Conservation (phyloP, 805 yeast genomes). For the Candida tammaniensis region DNA sequence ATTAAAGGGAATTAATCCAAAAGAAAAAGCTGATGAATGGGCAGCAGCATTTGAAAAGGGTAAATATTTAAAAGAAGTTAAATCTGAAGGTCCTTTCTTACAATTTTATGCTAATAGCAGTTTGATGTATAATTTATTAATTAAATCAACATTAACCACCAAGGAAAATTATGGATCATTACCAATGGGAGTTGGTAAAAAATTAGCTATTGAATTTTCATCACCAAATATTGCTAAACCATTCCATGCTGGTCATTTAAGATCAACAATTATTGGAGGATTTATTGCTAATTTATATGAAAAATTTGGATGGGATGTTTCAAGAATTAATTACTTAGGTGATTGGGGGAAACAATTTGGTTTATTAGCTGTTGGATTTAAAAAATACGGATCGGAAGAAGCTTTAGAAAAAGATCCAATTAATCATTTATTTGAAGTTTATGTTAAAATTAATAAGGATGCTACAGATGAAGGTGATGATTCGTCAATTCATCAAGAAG, state of each 20-base stretch:
- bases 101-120: conserved; percentile 80
- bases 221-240: conserved; percentile 99
- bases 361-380: conserved; percentile 87
- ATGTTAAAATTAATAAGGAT: conserved; percentile 82
- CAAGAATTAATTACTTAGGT: conserved; percentile 91
- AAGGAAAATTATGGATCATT: conserved; percentile 66
- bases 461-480: conserved; percentile 62
- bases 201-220: conserved; percentile 80
- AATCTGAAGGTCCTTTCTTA: conserved; percentile 84
- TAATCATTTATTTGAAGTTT: conserved; percentile 90
- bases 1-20: conserved; percentile 76
- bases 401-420: conserved; percentile 75
- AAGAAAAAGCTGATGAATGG: conserved; percentile 74
- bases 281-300: conserved; percentile 88
- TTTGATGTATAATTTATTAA: conserved; percentile 63
- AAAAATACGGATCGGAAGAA: conserved; percentile 79
- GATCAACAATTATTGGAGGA: conserved; percentile 98
- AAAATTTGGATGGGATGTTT: conserved; percentile 88
- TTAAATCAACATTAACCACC: conserved; percentile 65
- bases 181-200: conserved; percentile 75
- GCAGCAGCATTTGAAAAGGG: conserved; percentile 74
- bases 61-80: conserved; percentile 64
- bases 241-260: conserved; percentile 98
- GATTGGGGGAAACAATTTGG: conserved; percentile 99
- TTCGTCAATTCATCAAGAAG: conserved; percentile 66